Base-by-base conservation (phyloP, 176 grass and related monocot species). In the Bothriochloa decipiens region DNA sequence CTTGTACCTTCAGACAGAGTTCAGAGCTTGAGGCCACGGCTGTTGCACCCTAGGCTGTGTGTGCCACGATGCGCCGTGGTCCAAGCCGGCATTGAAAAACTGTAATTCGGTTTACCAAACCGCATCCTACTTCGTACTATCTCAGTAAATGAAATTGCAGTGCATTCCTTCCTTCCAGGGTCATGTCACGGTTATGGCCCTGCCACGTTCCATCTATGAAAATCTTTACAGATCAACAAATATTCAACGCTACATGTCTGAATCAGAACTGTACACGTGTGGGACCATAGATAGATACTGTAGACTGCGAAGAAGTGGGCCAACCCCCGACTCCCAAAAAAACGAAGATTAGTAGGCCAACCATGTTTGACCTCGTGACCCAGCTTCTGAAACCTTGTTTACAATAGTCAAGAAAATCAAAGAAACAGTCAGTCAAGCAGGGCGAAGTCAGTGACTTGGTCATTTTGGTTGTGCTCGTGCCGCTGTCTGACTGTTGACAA, bases 401-500 rank as follows among this genome's bases (percentile, higher is more conserved):
- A 62, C 33, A 13, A 10, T 15, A 52, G 16, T 33, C 12, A 49
- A 27, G 16, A 4, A 68, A 50, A 37, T 45, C 39, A 12, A 47
- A 76, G 6, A 22, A 69, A 86, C 57, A 36, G 66, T 26, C 12
- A 79, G 68, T 68, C 60, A 65, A 28, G n/a, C n/a, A n/a, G 20
- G 28, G 12, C 0, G 6, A 23, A 22, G 49, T 27, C n/a, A 2
- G 27, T 69, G 70, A 87, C 36, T 60, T 63, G 75, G 81, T 91
- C 89, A 15, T 84, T 74, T 7, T 76, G 23, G 75, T 49, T 74
- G 74, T 83, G 89, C 84, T 83, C 68, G 74, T 83, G 89, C 84
- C 80, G 76, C 80, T 14, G 0, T 65, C 23, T 42, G 63, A 32
- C 63, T 16, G 37, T 62, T 75, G 63, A 84, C 23, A 84, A 17